Conservation (phyloP, 2,329 filamentous ascomycete genomes). For the Colletotrichum sp. region DNA sequence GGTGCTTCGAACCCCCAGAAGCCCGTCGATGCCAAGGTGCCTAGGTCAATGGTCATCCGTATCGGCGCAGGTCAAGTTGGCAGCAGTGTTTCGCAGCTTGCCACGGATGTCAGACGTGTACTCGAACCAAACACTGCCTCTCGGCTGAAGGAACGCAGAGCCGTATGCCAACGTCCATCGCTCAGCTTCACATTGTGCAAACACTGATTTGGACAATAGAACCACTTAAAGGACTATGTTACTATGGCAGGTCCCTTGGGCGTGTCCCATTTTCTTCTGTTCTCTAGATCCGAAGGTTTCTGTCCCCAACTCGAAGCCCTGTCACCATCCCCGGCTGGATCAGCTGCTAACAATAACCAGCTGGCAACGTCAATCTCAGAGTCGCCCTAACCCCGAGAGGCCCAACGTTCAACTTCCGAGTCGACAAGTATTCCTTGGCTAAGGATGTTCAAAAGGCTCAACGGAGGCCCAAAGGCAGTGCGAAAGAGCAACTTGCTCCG, state of each 20-base stretch:
- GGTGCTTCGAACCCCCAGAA: slow-evolving; percentile 65
- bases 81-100: slow-evolving; percentile 87
- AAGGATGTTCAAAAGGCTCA: slow-evolving; percentile 88
- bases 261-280: slow-evolving; percentile 90
- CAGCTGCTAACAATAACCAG: not conserved
- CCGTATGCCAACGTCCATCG: slow-evolving; percentile 30
- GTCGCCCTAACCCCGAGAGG: slow-evolving; percentile 87
- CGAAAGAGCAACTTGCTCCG: slow-evolving; percentile 84
- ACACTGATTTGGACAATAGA: slow-evolving; percentile 38
- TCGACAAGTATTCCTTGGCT: slow-evolving; percentile 92
- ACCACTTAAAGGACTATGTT: slow-evolving; percentile 89
- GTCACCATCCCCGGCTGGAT: not conserved
- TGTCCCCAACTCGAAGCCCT: not conserved
- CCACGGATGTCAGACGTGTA: slow-evolving; percentile 87
- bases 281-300: slow-evolving; percentile 81
- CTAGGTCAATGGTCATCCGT: slow-evolving; percentile 98
- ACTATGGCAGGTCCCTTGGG: slow-evolving; percentile 95
- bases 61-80: slow-evolving; percentile 95
- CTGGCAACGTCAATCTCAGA: slow-evolving; percentile 89
- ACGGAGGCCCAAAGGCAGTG: slow-evolving; percentile 81
- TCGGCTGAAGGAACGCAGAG: slow-evolving; percentile 85
- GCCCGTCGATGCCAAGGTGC: slow-evolving; percentile 65
- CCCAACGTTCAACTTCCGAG: slow-evolving; percentile 91
- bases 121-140: slow-evolving; percentile 96
- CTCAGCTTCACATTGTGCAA: not conserved